Evolutionary conservation across 2,329 filamentous ascomycete species (phyloP).

Genomic region (Epichloe gansuensis): DNA sequence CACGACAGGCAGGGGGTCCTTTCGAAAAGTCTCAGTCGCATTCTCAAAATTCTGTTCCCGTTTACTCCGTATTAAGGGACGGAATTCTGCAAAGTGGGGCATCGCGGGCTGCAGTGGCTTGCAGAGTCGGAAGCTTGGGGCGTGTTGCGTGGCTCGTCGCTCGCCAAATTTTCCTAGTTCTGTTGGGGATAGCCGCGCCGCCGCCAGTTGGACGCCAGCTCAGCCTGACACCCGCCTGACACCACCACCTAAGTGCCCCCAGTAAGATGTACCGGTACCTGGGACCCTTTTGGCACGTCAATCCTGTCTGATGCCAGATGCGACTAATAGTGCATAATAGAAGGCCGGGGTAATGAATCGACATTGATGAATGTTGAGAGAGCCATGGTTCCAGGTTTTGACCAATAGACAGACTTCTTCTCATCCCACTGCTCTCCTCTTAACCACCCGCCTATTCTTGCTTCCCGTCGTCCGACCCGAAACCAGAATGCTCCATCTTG

Average conservation of each 20-base stretch:
- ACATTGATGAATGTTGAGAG: neutral
- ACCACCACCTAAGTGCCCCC: too few relatives aligned
- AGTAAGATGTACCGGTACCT: neutral
- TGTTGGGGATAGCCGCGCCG: slow-evolving; percentile 26
- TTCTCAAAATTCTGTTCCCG: neutral
- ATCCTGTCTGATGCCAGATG: neutral
- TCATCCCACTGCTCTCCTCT: neutral
- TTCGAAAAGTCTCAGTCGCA: neutral
- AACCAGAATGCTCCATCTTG: neutral
- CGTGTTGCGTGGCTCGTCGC: slow-evolving; percentile 11
- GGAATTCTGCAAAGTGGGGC: neutral
- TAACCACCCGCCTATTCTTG: too few relatives aligned
- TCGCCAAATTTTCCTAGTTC: slow-evolving; percentile 22
- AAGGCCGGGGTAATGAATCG: too few relatives aligned
- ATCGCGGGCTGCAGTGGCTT: neutral
- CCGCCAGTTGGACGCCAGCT: slow-evolving; percentile 7
- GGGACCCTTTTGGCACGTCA: too few relatives aligned
- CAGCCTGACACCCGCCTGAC: neutral
- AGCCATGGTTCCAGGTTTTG: neutral
- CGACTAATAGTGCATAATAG: neutral
- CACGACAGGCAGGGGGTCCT: too few relatives aligned
- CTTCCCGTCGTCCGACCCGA: neutral
- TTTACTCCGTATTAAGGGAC: neutral
- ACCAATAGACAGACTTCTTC: neutral
- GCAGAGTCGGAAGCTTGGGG: neutral